phyloP scores from a whole-genome alignment of 2,329 filamentous ascomycete species.

The Colletotrichum godetiae region DNA sequence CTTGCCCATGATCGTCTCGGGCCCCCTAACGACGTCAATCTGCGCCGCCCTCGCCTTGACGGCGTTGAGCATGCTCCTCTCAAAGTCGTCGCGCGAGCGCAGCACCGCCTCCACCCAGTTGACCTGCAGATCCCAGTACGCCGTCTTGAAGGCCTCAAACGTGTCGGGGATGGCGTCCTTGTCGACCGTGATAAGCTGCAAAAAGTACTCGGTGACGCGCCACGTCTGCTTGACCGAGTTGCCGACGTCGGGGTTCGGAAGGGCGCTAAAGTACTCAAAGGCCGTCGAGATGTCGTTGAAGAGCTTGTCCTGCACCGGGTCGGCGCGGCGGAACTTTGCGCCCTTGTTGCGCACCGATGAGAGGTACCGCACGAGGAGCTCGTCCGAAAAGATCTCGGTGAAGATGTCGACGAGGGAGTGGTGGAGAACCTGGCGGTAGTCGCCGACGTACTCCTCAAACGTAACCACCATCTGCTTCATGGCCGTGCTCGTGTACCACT shows the following conservation, averaged over 20 bases:
- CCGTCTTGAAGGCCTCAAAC: slow-evolving; percentile 84
- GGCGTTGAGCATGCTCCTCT: slow-evolving; percentile 86
- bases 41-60: slow-evolving; percentile 92
- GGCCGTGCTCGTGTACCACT: slow-evolving; percentile 87
- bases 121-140: slow-evolving; percentile 94
- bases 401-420: slow-evolving; percentile 91
- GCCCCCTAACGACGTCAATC: slow-evolving; percentile 81
- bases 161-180: slow-evolving; percentile 78
- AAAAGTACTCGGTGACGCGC: slow-evolving; percentile 88
- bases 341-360: slow-evolving; percentile 87
- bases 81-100: slow-evolving; percentile 90
- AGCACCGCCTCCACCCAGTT: slow-evolving; percentile 96
- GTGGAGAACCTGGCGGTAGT: slow-evolving; percentile 88
- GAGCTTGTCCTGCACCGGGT: slow-evolving; percentile 93
- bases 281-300: slow-evolving; percentile 91
- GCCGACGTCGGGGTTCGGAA: slow-evolving; percentile 76
- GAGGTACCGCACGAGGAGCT: slow-evolving; percentile 89
- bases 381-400: slow-evolving; percentile 91
- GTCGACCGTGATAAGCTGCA: slow-evolving; percentile 82
- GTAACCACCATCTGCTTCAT: slow-evolving; percentile 96
- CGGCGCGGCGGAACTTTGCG: slow-evolving; percentile 86
- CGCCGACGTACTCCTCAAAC: slow-evolving; percentile 92
- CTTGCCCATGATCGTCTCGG: slow-evolving; percentile 95
- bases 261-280: slow-evolving; percentile 86
- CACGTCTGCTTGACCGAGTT: slow-evolving; percentile 88